Evolutionary conservation across 441 rosid genomes (phyloP), one percentile per base, ranked within the genome.

Genomic region (Kokia cookei): DNA sequence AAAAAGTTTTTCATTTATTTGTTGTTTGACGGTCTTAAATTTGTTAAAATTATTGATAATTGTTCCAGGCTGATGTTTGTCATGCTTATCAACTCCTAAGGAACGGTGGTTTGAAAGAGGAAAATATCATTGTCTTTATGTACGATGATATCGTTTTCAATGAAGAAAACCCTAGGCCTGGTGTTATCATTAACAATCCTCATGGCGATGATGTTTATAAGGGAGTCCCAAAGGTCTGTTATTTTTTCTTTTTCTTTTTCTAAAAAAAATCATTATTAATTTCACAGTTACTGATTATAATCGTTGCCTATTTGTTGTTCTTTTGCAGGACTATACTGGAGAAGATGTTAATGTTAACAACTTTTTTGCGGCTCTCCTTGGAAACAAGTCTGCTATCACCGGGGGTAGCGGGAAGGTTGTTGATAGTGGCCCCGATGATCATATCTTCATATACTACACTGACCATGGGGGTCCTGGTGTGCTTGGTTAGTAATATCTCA

Each of bases 401-500:
- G 99, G 98, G 12, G 98, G 98, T 60, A 93, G 95, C 43, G 94
- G 98, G 57, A 93, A 96, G 79, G 97, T 93, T 72, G 86, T 96
- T 40, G 90, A 90, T 81, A 96, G 94, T 14, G 93, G 97, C 77
- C 97, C 97, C 0, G 81, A 93, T 78, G 99, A 93, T 82, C 97
- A 91, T 83, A 89, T 96, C 69, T 96, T 96, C 85, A 83, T 96
- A 50, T 92, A 81, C 76, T 96, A 96, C 37, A 65, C 87, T n/a
- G 99, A 96, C 76, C 99, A 96, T 76, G 99, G 99, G 26, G 97
- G 98, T 76, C 97, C 98, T 43, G 99, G 98, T 61, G 91, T 96
- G 71, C 91, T 96, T 4, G 99, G 99, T 96, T 73, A 80, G 98
- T 73, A 81, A 95, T 86, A 77, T 12, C 42, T 73, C 14, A 37